phyloP scores from a whole-genome alignment of 495 filamentous ascomycete species.

The Terfezia boudieri region DNA sequence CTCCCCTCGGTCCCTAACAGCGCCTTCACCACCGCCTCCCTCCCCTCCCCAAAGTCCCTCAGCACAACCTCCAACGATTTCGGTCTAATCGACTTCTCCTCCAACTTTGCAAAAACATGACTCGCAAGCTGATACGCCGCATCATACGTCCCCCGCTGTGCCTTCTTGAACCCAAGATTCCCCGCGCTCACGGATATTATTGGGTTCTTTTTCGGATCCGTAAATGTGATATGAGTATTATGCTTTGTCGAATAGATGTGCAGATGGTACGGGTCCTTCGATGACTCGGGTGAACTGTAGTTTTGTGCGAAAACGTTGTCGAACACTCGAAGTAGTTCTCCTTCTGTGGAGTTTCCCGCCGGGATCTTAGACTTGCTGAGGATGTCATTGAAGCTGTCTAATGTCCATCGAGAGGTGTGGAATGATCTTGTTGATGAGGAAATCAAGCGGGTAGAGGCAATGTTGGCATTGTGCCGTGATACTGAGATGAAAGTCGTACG shows the following conservation, averaged over 20 bases:
- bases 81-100: slow-evolving; percentile 26
- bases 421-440: no score
- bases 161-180: slow-evolving; percentile 70
- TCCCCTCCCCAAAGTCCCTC: slow-evolving; percentile 61
- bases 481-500: no score
- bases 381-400: neutral
- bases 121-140: slow-evolving; percentile 76
- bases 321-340: no score
- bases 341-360: no score
- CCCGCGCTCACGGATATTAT: slow-evolving; percentile 57
- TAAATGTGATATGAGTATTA: slow-evolving; percentile 81
- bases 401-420: no score
- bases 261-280: slow-evolving; percentile 45
- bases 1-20: slow-evolving; percentile 67
- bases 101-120: slow-evolving; percentile 55
- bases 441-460: no score
- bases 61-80: slow-evolving; percentile 46
- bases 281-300: neutral
- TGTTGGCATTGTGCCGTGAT: no score
- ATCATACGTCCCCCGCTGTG: slow-evolving; percentile 57
- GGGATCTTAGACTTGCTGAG: neutral
- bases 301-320: no score
- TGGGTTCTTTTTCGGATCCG: slow-evolving; percentile 51
- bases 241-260: slow-evolving; percentile 73
- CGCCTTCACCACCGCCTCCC: slow-evolving; percentile 75